These are phyloP conservation scores for Calonectria leucothoes DNA, from an alignment of 2,329 filamentous ascomycete species.

Conservation along the genomic window DNA sequence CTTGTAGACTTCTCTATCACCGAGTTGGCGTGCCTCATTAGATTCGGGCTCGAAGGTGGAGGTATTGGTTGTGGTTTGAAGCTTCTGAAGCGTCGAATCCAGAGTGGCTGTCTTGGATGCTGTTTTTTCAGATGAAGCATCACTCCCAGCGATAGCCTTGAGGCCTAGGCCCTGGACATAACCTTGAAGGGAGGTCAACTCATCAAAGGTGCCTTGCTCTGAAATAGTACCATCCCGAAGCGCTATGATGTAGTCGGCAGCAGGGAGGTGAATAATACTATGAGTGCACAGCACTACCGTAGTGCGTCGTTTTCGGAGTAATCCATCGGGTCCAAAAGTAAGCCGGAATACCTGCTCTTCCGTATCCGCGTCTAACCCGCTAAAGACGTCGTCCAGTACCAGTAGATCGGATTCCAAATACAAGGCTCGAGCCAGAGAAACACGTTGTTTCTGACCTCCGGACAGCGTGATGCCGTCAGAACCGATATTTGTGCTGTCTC, in stretches of 20 bases:
- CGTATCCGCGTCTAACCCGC: constrained; percentile 40
- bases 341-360: constrained; percentile 34
- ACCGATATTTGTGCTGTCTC: constrained; percentile 13
- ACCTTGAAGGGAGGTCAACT: neutral
- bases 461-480: neutral
- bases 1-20: constrained; percentile 47
- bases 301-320: constrained; percentile 16
- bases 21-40: constrained; percentile 13
- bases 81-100: neutral
- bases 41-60: constrained; percentile 29
- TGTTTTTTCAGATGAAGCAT: neutral
- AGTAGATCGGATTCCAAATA: constrained; percentile 37
- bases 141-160: neutral
- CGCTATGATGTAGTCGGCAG: constrained; percentile 21
- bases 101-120: neutral
- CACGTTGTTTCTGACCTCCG: constrained; percentile 14
- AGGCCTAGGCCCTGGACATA: constrained; percentile 1
- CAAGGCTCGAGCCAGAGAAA: constrained; percentile 41
- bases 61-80: constrained; percentile 23
- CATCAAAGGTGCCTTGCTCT: neutral
- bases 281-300: constrained; percentile 16
- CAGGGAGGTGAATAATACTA: constrained; percentile 25
- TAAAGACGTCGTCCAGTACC: constrained; percentile 44
- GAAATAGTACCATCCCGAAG: neutral
- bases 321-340: constrained; percentile 29